A percentile compares a stretch with the other conserved stretches of the same genome.
These are phyloP conservation scores for Suillus ampliporus DNA, from an alignment of 768 basidiomycete genomes.

Conservation along the genomic window DNA sequence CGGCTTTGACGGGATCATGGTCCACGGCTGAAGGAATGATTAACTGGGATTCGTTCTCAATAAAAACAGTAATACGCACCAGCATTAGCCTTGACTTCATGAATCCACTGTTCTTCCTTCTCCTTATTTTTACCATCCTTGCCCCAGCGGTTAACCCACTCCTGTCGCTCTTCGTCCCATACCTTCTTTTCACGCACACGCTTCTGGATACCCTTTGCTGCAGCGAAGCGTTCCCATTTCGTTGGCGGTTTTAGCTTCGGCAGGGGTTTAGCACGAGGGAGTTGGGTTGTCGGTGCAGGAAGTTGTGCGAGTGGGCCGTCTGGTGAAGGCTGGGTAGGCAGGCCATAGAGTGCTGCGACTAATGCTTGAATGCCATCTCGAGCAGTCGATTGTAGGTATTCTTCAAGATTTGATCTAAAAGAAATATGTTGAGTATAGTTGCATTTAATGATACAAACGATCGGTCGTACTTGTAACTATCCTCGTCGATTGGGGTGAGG, in stretches of 20 bases:
- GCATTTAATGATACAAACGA: background rate
- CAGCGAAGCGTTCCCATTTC: slow-evolving; percentile 97
- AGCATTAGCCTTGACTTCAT: slow-evolving; percentile 87
- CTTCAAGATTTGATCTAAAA: slow-evolving; percentile 75
- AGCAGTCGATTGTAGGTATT: slow-evolving; percentile 78
- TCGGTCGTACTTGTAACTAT: slow-evolving; percentile 72
- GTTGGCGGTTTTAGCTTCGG: slow-evolving; percentile 92
- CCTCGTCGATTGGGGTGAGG: slow-evolving; percentile 83
- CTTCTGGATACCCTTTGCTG: slow-evolving; percentile 91
- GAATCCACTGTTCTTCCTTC: slow-evolving; percentile 86
- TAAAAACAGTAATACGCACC: slow-evolving; percentile 52
- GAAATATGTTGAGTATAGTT: slow-evolving; percentile 3
- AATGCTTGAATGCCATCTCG: slow-evolving; percentile 86
- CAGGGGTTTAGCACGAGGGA: slow-evolving; percentile 91
- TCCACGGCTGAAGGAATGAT: slow-evolving; percentile 62
- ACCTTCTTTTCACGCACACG: slow-evolving; percentile 75
- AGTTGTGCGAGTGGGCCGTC: slow-evolving; percentile 87
- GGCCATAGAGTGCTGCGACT: slow-evolving; percentile 76
- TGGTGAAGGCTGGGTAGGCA: slow-evolving; percentile 75
- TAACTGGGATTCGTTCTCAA: background rate
- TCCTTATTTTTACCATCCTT: slow-evolving; percentile 88
- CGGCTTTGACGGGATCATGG: slow-evolving; percentile 77
- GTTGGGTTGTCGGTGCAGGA: slow-evolving; percentile 72
- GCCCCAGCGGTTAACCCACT: slow-evolving; percentile 93
- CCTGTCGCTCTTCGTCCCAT: slow-evolving; percentile 95